Conservation (phyloP, 306 rosid species). For the Malus sieversii region DNA sequence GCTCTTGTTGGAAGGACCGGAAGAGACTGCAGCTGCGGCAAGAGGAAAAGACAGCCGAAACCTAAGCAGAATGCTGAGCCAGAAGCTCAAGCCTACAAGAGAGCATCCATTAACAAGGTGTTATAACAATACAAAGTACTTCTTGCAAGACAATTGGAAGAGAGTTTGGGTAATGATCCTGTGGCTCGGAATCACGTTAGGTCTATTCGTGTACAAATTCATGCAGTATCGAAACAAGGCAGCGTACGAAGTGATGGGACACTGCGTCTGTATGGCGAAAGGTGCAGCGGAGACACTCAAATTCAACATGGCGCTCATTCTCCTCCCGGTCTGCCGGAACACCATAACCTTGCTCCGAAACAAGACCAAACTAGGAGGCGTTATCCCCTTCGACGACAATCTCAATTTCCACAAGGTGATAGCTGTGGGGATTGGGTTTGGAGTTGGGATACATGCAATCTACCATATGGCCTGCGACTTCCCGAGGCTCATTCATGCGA, state of each 20-base stretch:
- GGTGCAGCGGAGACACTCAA: constrained; percentile 68
- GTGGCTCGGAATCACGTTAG: constrained; percentile 39
- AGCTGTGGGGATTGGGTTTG: constrained; percentile 25
- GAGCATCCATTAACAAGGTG: constrained; percentile 34
- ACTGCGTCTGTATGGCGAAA: constrained; percentile 51
- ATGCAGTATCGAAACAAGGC: constrained; percentile 35
- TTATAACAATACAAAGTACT: constrained; percentile 26
- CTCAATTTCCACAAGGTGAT: constrained; percentile 56
- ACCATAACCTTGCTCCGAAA: constrained; percentile 53
- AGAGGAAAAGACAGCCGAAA: constrained; percentile 41
- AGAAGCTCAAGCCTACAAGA: constrained; percentile 33
- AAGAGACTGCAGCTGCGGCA: constrained; percentile 24
- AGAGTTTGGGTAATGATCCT: constrained; percentile 46
- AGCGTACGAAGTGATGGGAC: constrained; percentile 40
- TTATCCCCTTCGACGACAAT: constrained; percentile 51
- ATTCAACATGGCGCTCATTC: constrained; percentile 56
- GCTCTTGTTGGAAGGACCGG: constrained; percentile 47
- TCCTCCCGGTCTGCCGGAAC: constrained; percentile 54
- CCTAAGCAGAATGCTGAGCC: constrained; percentile 52
- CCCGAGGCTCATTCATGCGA: constrained; percentile 35
- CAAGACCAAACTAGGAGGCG: constrained; percentile 39
- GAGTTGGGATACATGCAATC: constrained; percentile 36
- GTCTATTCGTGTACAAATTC: constrained; percentile 44
- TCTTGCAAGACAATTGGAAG: constrained; percentile 56
- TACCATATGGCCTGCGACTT: constrained; percentile 46